Evolutionary conservation across 2,329 filamentous ascomycete genomes (phyloP).

Genomic region (Sarocladium strictum): DNA sequence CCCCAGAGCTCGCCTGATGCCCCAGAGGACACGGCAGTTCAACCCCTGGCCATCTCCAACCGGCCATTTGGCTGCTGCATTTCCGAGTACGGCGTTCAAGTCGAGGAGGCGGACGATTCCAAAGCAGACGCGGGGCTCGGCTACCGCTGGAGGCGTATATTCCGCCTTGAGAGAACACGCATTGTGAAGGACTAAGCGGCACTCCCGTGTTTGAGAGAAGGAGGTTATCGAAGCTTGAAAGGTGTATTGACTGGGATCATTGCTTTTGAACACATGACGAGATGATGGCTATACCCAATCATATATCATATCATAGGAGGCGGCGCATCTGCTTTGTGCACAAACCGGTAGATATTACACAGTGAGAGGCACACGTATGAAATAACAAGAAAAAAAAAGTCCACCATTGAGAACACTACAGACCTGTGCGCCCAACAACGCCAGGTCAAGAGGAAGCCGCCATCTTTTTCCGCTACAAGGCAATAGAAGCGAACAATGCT

Average conservation of each 20-base stretch:
- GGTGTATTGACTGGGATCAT: not conserved
- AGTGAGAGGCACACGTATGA: not conserved
- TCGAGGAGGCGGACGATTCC: constrained; percentile 30
- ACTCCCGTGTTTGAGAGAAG: too few species aligned
- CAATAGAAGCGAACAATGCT: not conserved
- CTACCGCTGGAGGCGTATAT: constrained; percentile 55
- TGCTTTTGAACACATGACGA: not conserved
- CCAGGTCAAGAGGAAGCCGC: not conserved
- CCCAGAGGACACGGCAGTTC: constrained; percentile 1
- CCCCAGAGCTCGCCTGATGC: constrained; percentile 28
- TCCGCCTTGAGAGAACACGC: constrained; percentile 58
- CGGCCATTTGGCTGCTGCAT: constrained; percentile 65
- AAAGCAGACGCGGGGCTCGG: constrained; percentile 40
- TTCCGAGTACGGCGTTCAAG: constrained; percentile 60
- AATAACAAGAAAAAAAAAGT: not conserved
- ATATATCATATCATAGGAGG: not conserved
- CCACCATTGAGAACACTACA: not conserved
- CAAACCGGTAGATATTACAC: too few species aligned
- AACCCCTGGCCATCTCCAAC: constrained; percentile 33
- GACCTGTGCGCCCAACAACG: not conserved
- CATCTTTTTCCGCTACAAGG: not conserved
- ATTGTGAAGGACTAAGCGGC: constrained; percentile 29
- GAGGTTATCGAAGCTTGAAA: too few species aligned
- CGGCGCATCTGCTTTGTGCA: too few species aligned
- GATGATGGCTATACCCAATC: not conserved